phyloP scores from a whole-genome alignment of 257 asterid species.

The Eustoma russellianum region DNA sequence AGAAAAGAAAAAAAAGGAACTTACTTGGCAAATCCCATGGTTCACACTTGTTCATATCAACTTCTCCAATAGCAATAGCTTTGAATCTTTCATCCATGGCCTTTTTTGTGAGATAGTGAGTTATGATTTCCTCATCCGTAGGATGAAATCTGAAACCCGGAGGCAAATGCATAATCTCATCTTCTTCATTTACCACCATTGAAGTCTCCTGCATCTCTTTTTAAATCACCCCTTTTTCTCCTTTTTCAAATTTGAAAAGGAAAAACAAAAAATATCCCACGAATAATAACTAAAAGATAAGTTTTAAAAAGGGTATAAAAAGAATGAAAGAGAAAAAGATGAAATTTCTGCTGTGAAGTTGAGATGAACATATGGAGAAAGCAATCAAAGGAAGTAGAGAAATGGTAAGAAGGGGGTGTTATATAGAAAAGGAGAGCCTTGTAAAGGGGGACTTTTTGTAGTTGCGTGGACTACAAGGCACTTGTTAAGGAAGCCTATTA shows the following conservation, averaged over 20 bases:
- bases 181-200: slow-evolving; percentile 17
- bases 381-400: slow-evolving; percentile 38
- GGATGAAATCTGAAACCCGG: slow-evolving; percentile 88
- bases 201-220: slow-evolving; percentile 29
- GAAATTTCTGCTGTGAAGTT: background rate
- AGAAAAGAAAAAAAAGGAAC: background rate
- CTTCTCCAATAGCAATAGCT: slow-evolving; percentile 61
- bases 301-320: too few species aligned
- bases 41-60: slow-evolving; percentile 80
- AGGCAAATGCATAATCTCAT: slow-evolving; percentile 34
- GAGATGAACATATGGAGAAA: slow-evolving; percentile 5
- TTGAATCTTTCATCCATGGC: slow-evolving; percentile 39
- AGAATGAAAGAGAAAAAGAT: background rate
- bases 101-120: slow-evolving; percentile 50
- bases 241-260: background rate
- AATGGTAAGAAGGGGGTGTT: slow-evolving; percentile 21
- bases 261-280: background rate
- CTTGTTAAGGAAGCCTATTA: slow-evolving; percentile 44
- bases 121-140: slow-evolving; percentile 74
- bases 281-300: background rate
- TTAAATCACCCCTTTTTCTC: background rate
- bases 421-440: slow-evolving; percentile 20
- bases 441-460: slow-evolving; percentile 2
- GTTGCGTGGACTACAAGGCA: slow-evolving; percentile 25
- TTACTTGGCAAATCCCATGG: slow-evolving; percentile 95